phyloP scores from a whole-genome alignment of 805 yeast genomes.

The Dipodascopsis tothii region DNA sequence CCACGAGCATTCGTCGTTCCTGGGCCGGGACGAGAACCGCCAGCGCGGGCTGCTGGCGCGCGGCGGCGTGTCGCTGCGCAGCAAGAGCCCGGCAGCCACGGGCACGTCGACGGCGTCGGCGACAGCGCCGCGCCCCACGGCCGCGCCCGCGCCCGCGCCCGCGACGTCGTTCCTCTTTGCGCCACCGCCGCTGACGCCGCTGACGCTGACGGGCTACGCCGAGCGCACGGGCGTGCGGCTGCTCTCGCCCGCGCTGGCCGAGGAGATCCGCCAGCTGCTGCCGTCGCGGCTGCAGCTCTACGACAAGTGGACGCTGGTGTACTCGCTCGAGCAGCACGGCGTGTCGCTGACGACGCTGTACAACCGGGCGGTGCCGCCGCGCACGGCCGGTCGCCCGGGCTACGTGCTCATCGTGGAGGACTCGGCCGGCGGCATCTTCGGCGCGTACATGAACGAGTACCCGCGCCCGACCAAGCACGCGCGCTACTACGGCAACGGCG shows the following conservation, averaged over 20 bases:
- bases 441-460: slow-evolving; percentile 50
- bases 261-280: slow-evolving; percentile 60
- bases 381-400: slow-evolving; percentile 44
- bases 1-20: background rate
- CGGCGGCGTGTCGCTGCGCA: background rate
- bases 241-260: slow-evolving; percentile 58
- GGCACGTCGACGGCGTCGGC: background rate
- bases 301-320: slow-evolving; percentile 68
- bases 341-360: slow-evolving; percentile 77
- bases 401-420: slow-evolving; percentile 71
- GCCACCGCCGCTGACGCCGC: slow-evolving; percentile 45
- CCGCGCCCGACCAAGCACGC: slow-evolving; percentile 63
- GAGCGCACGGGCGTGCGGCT: slow-evolving; percentile 51
- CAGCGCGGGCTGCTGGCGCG: background rate
- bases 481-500: slow-evolving; percentile 87
- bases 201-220: slow-evolving; percentile 55
- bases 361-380: slow-evolving; percentile 42
- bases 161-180: slow-evolving; percentile 3
- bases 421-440: slow-evolving; percentile 33
- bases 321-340: slow-evolving; percentile 89
- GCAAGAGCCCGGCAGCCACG: slow-evolving; percentile 5
- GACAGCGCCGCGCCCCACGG: background rate
- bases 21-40: background rate
- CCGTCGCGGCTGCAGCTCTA: slow-evolving; percentile 75
- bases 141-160: background rate